Percentiles rank a stretch among this genome's conserved stretches.
These are phyloP conservation scores for Pyricularia sp. DNA, from an alignment of 2,329 filamentous ascomycete species.

Conservation along the genomic window DNA sequence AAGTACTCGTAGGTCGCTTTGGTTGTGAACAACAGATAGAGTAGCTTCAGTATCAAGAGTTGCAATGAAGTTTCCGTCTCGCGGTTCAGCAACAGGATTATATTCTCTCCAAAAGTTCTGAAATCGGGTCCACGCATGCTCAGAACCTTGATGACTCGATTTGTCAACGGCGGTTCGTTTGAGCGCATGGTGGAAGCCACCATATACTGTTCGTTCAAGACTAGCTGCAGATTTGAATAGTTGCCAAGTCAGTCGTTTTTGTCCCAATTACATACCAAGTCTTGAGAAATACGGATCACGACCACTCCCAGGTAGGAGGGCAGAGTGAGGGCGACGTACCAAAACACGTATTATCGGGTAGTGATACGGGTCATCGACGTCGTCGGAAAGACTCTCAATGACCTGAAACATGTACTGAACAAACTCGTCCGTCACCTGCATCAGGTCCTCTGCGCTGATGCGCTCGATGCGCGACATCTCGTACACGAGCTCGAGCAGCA, in stretches of 20 bases:
- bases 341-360: conserved; percentile 90
- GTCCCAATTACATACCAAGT: not conserved
- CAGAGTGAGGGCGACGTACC: conserved; percentile 40
- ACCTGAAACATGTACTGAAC: conserved; percentile 75
- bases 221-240: conserved; percentile 47
- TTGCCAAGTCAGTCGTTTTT: not conserved
- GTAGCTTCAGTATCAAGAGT: conserved; percentile 87
- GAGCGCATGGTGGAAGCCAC: conserved; percentile 53
- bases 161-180: conserved; percentile 55
- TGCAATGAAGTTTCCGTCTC: conserved; percentile 92
- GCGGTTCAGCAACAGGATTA: conserved; percentile 88
- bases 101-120: conserved; percentile 94
- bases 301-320: not conserved
- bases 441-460: conserved; percentile 65
- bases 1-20: conserved; percentile 93
- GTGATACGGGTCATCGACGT: conserved; percentile 87
- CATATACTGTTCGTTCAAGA: conserved; percentile 98
- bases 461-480: conserved; percentile 93
- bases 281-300: not conserved
- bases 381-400: conserved; percentile 79
- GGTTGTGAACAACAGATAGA: conserved; percentile 93
- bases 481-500: conserved; percentile 83
- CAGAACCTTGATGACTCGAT: conserved; percentile 86
- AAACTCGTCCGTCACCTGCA: conserved; percentile 72
- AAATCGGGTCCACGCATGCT: conserved; percentile 72